Evolutionary conservation across 768 basidiomycete species (phyloP), one percentile per base, ranked within the genome.

Genomic region (Suillus subluteus): DNA sequence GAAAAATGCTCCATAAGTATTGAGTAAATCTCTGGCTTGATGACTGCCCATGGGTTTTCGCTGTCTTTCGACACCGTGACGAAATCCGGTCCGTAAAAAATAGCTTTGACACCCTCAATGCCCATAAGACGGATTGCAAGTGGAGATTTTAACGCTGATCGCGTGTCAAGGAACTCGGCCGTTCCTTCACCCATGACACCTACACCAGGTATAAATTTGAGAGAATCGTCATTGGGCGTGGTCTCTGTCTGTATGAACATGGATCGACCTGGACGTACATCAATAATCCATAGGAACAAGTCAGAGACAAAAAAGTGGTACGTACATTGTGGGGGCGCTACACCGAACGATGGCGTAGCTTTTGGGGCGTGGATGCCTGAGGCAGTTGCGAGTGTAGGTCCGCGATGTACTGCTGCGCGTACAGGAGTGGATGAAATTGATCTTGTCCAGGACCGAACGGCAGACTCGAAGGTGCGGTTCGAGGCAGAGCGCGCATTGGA

Each of bases 201-300:
- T 30, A 90, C 84, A 0, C 98, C 98, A 1, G 97, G 98, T 66
- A 99, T 95, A 80, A 99, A 99, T 78, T 99, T 99, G 62, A 99
- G 86, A 1, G 96, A 97, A 75, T 98, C 95, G 40, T 95, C 94
- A 76, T 99, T 99, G 0, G 98, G 98, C 0, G 98, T 99, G 12
- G 90, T 88, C 80, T 98, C 96, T 6, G 97, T 99, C 80, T 99
- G 98, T 65, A 99, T 98, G 82, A 99, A 99, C 96, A 98, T 97
- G 63, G 91, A 91, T 30, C 96, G 88, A 41, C 80, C 92, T 94
- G 67, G 35, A 32, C 23, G 26, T 3, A 18, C 21, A 21, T 37
- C 66, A 38, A 63, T 26, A 32, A 18, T 56, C 26, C 18, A 66
- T 26, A 9, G 40, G 15, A 12, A 21, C 2, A 64, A 8, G 1